These are phyloP conservation scores for Globisporangium cystogenes DNA, from an alignment of 352 stramenopile genomes.

Conservation along the genomic window DNA sequence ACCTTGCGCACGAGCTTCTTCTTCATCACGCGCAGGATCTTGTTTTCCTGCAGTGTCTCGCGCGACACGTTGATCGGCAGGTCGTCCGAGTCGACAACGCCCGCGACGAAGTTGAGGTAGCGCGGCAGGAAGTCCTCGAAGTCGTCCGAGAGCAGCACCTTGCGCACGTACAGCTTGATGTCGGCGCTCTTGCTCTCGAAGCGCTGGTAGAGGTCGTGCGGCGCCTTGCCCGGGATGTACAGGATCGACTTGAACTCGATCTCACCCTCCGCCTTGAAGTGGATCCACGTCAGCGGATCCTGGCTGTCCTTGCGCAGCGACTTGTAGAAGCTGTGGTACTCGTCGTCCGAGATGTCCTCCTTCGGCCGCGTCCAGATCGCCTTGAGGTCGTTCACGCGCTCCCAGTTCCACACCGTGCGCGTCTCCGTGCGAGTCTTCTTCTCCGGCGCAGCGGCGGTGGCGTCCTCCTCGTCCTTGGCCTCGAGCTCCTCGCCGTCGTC, in stretches of 20 bases:
- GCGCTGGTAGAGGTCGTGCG: conserved; percentile 99
- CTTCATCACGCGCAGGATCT: conserved; percentile 99
- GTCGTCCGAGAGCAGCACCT: conserved; percentile 99
- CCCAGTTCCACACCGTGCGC: conserved; percentile 97
- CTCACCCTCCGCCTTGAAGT: conserved; percentile 99
- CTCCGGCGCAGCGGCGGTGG: conserved; percentile 80
- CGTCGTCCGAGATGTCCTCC: conserved; percentile 98
- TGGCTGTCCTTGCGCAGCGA: conserved; percentile 99
- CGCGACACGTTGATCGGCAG: conserved; percentile 99
- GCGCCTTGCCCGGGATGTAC: conserved; percentile 97
- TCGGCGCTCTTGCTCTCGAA: conserved; percentile 98
- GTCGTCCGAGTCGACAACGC: conserved; percentile 99
- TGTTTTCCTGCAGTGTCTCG: conserved; percentile 99
- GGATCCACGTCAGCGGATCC: conserved; percentile 97
- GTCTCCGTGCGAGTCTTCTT: conserved; percentile 96
- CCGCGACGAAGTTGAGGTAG: conserved; percentile 98
- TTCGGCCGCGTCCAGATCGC: conserved; percentile 99
- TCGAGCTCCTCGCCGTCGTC: conserved; percentile 51
- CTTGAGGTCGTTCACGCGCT: conserved; percentile 99
- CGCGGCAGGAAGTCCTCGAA: conserved; percentile 99
- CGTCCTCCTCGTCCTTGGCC: conserved; percentile 27
- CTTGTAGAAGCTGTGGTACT: conserved; percentile 99
- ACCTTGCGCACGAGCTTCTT: conserved; percentile 99
- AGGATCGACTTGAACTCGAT: conserved; percentile 99
- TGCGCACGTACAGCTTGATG: conserved; percentile 99